Evolutionary conservation across 352 stramenopile genomes (phyloP).

Genomic region (Blastocystis sp.): DNA sequence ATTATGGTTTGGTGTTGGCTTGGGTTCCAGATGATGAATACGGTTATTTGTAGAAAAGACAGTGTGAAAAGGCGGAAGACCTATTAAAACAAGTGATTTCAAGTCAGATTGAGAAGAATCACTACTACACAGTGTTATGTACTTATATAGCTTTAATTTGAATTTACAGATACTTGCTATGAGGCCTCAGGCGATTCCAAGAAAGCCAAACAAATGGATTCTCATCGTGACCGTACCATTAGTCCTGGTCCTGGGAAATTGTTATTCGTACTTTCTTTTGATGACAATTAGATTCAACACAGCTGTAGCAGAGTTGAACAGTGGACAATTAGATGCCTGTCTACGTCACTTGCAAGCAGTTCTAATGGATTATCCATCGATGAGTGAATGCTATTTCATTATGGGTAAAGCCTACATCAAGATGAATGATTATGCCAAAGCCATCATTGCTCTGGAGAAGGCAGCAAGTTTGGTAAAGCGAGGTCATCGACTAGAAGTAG

Average conservation of each 20-base stretch:
- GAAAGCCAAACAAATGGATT: background rate
- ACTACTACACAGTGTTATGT: conserved; percentile 41
- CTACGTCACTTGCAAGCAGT: background rate
- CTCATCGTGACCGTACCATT: conserved; percentile 1
- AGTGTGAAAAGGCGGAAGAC: background rate
- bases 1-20: conserved; percentile 15
- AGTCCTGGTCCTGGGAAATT: background rate
- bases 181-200: background rate
- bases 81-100: background rate
- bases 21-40: background rate
- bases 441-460: background rate
- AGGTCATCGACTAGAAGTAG: conserved; percentile 35
- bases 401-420: conserved; percentile 36
- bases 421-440: background rate
- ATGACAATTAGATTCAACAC: conserved; percentile 7
- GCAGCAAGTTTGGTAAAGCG: conserved; percentile 12
- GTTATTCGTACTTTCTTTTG: background rate
- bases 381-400: conserved; percentile 50
- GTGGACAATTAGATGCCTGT: background rate
- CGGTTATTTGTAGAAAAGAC: background rate
- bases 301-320: conserved; percentile 7
- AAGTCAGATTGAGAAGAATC: background rate
- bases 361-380: background rate
- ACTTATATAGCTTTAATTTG: background rate
- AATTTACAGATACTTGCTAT: conserved; percentile 23